Evolutionary conservation across 768 basidiomycete species (phyloP).

Genomic region (Rhizopogon vesiculosus): DNA sequence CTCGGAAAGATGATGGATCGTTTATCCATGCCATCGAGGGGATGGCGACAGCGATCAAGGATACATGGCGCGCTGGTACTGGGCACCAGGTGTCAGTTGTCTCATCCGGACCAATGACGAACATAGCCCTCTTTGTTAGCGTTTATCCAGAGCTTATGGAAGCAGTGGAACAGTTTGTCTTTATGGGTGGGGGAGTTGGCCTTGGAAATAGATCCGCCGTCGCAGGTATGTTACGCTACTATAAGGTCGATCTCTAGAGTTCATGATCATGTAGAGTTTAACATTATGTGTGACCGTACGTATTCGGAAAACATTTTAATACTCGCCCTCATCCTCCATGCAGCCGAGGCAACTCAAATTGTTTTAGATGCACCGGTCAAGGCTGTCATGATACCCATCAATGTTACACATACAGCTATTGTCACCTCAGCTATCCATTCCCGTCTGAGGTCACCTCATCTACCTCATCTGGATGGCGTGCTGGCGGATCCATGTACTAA

Average conservation of each 20-base stretch:
- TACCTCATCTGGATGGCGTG: slow-evolving; percentile 14
- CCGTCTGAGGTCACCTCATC: slow-evolving; percentile 44
- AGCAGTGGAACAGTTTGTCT: slow-evolving; percentile 46
- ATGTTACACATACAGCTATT: slow-evolving; percentile 85
- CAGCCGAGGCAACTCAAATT: slow-evolving; percentile 81
- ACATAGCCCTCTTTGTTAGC: slow-evolving; percentile 63
- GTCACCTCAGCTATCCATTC: slow-evolving; percentile 53
- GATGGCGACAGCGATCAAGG: slow-evolving; percentile 51
- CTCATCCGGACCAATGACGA: slow-evolving; percentile 84
- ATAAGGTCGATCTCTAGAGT: background rate
- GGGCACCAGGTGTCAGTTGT: slow-evolving; percentile 65
- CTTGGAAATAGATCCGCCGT: slow-evolving; percentile 76
- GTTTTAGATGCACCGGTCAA: slow-evolving; percentile 69
- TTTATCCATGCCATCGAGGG: slow-evolving; percentile 60
- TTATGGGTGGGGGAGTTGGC: slow-evolving; percentile 92
- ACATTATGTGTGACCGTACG: slow-evolving; percentile 79
- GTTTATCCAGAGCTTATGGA: slow-evolving; percentile 51
- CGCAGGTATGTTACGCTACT: slow-evolving; percentile 41
- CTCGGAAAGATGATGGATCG: slow-evolving; percentile 35
- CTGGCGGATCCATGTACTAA: slow-evolving; percentile 30
- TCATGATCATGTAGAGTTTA: slow-evolving; percentile 51
- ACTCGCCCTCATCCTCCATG: background rate
- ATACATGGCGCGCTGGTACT: slow-evolving; percentile 51
- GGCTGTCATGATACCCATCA: slow-evolving; percentile 77
- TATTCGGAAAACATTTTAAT: slow-evolving; percentile 1